Conservation (phyloP, 352 stramenopile species). For the Elongisporangium senticosum region DNA sequence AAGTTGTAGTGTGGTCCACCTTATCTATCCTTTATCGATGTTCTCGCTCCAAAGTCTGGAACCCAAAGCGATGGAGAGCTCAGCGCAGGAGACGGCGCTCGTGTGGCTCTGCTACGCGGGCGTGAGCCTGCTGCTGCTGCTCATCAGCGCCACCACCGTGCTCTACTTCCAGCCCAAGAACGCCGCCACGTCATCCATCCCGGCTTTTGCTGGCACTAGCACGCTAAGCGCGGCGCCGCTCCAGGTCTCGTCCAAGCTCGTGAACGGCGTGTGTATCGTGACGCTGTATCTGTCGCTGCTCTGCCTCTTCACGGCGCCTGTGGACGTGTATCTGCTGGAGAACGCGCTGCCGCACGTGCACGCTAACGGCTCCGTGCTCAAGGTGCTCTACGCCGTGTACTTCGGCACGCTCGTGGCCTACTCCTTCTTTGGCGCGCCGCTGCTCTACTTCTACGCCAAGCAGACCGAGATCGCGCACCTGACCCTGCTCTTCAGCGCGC, state of each 20-base stretch:
- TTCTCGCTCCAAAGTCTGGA: neutral
- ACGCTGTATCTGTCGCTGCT: conserved; percentile 68
- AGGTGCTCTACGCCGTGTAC: conserved; percentile 67
- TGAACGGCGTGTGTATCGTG: conserved; percentile 61
- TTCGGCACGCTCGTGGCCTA: conserved; percentile 56
- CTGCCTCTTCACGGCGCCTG: conserved; percentile 70
- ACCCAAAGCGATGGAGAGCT: conserved; percentile 9
- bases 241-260: conserved; percentile 60
- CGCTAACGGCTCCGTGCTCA: conserved; percentile 42
- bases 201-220: conserved; percentile 45
- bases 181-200: conserved; percentile 39
- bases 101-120: conserved; percentile 65
- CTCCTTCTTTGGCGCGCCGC: conserved; percentile 63
- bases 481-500: conserved; percentile 54
- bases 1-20: neutral
- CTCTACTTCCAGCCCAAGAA: conserved; percentile 61
- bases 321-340: conserved; percentile 77
- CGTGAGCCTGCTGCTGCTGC: conserved; percentile 51
- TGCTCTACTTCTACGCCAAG: conserved; percentile 79
- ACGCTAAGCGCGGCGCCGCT: conserved; percentile 54
- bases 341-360: conserved; percentile 59
- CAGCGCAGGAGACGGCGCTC: conserved; percentile 32
- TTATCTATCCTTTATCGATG: neutral
- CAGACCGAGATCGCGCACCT: conserved; percentile 83
- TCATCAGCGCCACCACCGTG: conserved; percentile 44